Percentiles rank a stretch among this genome's conserved stretches.
Conservation (phyloP, 2,329 filamentous ascomycete genomes). For the Parafenestella ontariensis region DNA sequence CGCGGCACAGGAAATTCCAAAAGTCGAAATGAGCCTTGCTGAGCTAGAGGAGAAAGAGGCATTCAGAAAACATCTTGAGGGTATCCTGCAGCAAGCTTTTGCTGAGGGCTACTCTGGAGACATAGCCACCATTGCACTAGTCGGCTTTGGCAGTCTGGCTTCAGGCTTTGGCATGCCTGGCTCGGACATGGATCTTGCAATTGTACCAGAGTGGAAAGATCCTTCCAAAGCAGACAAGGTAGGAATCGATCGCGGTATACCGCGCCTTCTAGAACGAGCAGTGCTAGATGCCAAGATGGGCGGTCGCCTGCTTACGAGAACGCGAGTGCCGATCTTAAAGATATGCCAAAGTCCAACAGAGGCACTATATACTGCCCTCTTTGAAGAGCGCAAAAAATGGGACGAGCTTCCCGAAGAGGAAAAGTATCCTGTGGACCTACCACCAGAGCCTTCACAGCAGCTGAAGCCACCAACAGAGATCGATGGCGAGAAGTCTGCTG, state of each 20-base stretch:
- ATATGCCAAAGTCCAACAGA: constrained; percentile 75
- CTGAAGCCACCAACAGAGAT: constrained; percentile 16
- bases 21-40: constrained; percentile 66
- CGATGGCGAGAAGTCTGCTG: constrained; percentile 14
- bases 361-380: constrained; percentile 66
- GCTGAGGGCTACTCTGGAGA: constrained; percentile 57
- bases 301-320: constrained; percentile 77
- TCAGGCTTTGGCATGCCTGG: constrained; percentile 86
- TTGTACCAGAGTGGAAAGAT: constrained; percentile 66
- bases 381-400: constrained; percentile 74
- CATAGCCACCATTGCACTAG: constrained; percentile 66
- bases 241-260: constrained; percentile 65
- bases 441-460: constrained; percentile 17
- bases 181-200: constrained; percentile 90
- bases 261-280: constrained; percentile 76
- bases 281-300: constrained; percentile 76
- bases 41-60: constrained; percentile 75
- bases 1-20: constrained; percentile 58
- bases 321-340: constrained; percentile 86
- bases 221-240: constrained; percentile 26
- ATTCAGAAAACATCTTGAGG: constrained; percentile 71
- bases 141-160: constrained; percentile 81
- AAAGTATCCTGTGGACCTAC: constrained; percentile 44
- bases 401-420: constrained; percentile 62
- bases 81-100: constrained; percentile 68